These are phyloP conservation scores for Lepraria neglecta DNA, from an alignment of 495 filamentous ascomycete species.

Conservation along the genomic window DNA sequence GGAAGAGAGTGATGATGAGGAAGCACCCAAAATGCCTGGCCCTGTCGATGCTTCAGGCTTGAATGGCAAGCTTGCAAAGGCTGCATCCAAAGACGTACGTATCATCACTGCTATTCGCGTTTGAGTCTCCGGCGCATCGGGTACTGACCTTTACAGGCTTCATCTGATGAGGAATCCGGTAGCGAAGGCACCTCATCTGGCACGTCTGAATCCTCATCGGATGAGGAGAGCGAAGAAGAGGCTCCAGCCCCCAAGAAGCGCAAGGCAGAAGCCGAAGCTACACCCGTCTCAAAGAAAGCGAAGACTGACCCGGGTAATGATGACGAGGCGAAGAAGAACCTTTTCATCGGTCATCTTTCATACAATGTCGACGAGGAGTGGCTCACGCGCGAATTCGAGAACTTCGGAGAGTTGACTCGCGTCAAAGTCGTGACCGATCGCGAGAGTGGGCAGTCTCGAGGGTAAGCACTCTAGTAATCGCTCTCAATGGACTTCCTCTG, in stretches of 20 bases:
- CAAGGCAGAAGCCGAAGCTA: slow-evolving; percentile 69
- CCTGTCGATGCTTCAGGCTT: slow-evolving; percentile 26
- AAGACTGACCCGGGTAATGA: slow-evolving; percentile 57
- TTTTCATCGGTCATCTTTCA: slow-evolving; percentile 90
- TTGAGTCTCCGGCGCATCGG: slow-evolving; percentile 18
- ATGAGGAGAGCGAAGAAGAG: slow-evolving; percentile 48
- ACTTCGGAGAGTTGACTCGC: slow-evolving; percentile 68
- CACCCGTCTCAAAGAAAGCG: slow-evolving; percentile 67
- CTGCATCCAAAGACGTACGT: slow-evolving; percentile 17
- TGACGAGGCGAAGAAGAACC: slow-evolving; percentile 58
- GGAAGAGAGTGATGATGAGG: slow-evolving; percentile 21
- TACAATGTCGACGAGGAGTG: slow-evolving; percentile 93
- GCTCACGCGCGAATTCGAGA: slow-evolving; percentile 79
- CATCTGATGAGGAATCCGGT: slow-evolving; percentile 24
- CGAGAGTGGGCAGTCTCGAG: slow-evolving; percentile 76
- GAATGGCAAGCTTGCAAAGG: slow-evolving; percentile 26
- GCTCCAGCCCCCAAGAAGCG: slow-evolving; percentile 68
- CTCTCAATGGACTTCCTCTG: background rate
- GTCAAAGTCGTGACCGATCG: slow-evolving; percentile 80
- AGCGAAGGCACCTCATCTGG: slow-evolving; percentile 36
- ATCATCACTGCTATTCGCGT: slow-evolving; percentile 28
- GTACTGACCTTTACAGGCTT: slow-evolving; percentile 4
- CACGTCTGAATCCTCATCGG: slow-evolving; percentile 42
- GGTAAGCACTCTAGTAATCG: slow-evolving; percentile 43
- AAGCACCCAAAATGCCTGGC: slow-evolving; percentile 28